Evolutionary conservation across 139 green algal species (phyloP).

Genomic region (Chlorella vulgaris): DNA sequence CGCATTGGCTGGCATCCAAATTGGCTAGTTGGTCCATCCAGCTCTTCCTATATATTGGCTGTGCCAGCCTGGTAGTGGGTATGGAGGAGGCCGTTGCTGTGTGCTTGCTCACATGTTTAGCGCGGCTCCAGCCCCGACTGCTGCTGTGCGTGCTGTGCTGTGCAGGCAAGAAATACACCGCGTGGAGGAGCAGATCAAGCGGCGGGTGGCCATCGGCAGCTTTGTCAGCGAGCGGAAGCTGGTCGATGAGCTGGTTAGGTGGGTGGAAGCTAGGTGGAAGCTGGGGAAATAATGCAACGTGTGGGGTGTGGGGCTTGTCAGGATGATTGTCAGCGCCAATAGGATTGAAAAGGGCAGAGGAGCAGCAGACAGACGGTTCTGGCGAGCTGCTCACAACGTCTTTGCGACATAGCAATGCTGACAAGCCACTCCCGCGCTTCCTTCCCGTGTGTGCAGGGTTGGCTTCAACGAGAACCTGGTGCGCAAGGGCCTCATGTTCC

Average conservation of each 20-base stretch:
- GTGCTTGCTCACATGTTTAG: background rate
- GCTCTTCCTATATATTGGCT: too few relatives aligned
- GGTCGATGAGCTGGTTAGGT: conserved; percentile 61
- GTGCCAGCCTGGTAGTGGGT: background rate
- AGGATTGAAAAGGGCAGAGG: background rate
- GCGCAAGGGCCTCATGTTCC: conserved; percentile 54
- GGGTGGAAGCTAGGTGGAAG: background rate
- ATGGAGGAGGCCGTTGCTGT: too few relatives aligned
- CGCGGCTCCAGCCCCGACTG: too few relatives aligned
- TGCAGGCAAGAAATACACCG: conserved; percentile 62
- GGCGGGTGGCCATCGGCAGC: conserved; percentile 73
- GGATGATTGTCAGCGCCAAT: too few relatives aligned
- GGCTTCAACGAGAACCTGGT: conserved; percentile 59
- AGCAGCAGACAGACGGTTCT: too few relatives aligned
- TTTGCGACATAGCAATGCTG: background rate
- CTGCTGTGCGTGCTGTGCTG: conserved; percentile 3
- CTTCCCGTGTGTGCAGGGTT: conserved; percentile 15
- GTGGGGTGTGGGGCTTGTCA: too few relatives aligned
- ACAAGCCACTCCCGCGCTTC: background rate
- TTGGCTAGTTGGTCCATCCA: too few relatives aligned
- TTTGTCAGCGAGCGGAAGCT: conserved; percentile 68
- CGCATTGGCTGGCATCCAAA: too few relatives aligned
- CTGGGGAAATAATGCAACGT: too few relatives aligned
- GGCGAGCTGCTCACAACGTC: background rate
- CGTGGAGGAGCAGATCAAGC: conserved; percentile 80